These are phyloP conservation scores for Alternaria viburni DNA, from an alignment of 2,329 filamentous ascomycete species.

Conservation along the genomic window DNA sequence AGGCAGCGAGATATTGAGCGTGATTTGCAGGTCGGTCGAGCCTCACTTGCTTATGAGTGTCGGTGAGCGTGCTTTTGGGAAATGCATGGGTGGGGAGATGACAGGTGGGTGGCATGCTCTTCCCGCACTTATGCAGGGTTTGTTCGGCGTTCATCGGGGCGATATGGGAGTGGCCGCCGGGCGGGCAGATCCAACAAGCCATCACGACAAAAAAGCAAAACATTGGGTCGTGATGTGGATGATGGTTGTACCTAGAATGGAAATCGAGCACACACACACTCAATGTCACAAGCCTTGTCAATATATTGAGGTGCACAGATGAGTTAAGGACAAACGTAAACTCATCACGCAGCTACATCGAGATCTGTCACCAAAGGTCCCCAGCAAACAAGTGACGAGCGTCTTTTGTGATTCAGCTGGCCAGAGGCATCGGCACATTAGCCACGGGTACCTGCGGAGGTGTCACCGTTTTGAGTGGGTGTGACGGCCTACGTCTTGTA, in stretches of 20 bases:
- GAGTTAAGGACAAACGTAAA: not conserved
- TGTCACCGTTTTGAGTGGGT: not conserved
- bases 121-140: constrained; percentile 22
- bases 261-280: not conserved
- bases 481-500: not conserved
- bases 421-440: not conserved
- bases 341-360: not conserved
- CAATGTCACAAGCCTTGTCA: not conserved
- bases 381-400: not conserved
- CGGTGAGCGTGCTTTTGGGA: not conserved
- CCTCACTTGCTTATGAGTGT: not conserved
- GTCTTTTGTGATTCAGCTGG: not conserved
- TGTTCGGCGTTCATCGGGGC: not conserved
- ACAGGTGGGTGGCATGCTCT: not conserved
- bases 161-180: not conserved
- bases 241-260: not conserved
- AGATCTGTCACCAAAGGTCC: not conserved
- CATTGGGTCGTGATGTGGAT: too few species aligned
- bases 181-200: not conserved
- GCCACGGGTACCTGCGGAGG: constrained; percentile 3
- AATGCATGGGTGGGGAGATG: not conserved
- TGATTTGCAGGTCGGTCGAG: not conserved
- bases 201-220: not conserved
- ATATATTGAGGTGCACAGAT: not conserved
- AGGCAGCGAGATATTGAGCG: not conserved